These are phyloP conservation scores for Westerdykella aurantiaca DNA, from an alignment of 2,329 filamentous ascomycete genomes.

Conservation along the genomic window DNA sequence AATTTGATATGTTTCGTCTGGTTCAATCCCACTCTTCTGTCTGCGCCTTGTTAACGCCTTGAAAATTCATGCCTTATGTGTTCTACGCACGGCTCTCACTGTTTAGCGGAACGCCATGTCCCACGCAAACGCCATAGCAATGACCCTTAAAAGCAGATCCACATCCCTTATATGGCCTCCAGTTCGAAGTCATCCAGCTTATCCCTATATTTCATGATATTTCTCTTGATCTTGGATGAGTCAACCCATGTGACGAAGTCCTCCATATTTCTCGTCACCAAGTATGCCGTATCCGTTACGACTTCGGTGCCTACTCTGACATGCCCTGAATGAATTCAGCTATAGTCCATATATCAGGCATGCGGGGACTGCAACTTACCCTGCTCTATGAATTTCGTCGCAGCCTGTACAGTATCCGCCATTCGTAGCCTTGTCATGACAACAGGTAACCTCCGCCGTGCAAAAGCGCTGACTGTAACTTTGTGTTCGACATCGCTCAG, in stretches of 20 bases:
- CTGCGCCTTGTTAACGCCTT: too few relatives aligned
- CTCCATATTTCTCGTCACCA: conserved; percentile 84
- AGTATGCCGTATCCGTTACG: conserved; percentile 80
- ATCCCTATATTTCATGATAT: conserved; percentile 90
- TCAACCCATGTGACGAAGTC: conserved; percentile 97
- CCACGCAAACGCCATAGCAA: too few relatives aligned
- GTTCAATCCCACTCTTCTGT: too few relatives aligned
- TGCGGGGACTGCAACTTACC: conserved; percentile 30
- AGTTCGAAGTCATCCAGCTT: conserved; percentile 95
- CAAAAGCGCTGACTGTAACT: conserved; percentile 84
- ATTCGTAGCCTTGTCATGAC: conserved; percentile 87
- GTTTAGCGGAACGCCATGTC: too few relatives aligned
- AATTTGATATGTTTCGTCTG: too few relatives aligned
- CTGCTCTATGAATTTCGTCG: conserved; percentile 82
- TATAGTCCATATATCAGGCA: background rate
- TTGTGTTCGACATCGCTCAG: conserved; percentile 71
- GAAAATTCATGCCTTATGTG: too few relatives aligned
- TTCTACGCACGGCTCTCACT: too few relatives aligned
- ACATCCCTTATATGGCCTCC: conserved; percentile 19
- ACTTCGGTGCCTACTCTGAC: conserved; percentile 87
- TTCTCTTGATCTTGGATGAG: conserved; percentile 93
- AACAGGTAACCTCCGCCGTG: conserved; percentile 74
- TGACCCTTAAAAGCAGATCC: too few relatives aligned
- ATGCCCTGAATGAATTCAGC: conserved; percentile 48
- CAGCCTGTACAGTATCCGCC: conserved; percentile 81